phyloP scores from a whole-genome alignment of 345 rosid genomes.

The Pseudoturritis turrita region DNA sequence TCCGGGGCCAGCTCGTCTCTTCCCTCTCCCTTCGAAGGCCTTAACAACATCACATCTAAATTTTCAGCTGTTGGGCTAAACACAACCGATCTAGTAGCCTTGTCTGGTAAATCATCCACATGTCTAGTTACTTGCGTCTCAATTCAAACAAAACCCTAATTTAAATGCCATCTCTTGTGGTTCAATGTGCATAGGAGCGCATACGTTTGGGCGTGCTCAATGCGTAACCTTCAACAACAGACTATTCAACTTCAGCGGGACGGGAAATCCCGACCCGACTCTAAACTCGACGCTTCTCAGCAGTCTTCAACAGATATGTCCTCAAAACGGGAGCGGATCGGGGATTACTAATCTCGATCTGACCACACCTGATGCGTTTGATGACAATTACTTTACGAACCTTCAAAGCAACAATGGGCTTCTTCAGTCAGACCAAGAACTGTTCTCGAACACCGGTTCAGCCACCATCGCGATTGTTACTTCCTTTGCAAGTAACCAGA shows the following conservation, averaged over 20 bases:
- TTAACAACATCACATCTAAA: slow-evolving; percentile 22
- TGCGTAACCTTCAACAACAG: slow-evolving; percentile 37
- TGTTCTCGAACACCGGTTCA: slow-evolving; percentile 48
- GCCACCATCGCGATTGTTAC: slow-evolving; percentile 40
- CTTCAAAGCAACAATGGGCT: slow-evolving; percentile 42
- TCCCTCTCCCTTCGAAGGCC: slow-evolving; percentile 31
- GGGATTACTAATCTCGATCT: slow-evolving; percentile 42
- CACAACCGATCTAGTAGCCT: slow-evolving; percentile 24
- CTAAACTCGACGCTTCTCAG: slow-evolving; percentile 40
- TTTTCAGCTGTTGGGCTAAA: slow-evolving; percentile 29
- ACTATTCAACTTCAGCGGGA: slow-evolving; percentile 42
- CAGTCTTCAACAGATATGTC: slow-evolving; percentile 44
- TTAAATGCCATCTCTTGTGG: not conserved
- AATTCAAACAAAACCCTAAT: not conserved
- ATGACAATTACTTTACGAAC: slow-evolving; percentile 48
- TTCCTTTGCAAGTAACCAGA: slow-evolving; percentile 37
- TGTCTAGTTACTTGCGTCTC: not conserved
- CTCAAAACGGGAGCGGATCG: slow-evolving; percentile 38
- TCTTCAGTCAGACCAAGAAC: slow-evolving; percentile 55
- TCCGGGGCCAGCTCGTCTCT: slow-evolving; percentile 18
- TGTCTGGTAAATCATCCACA: slow-evolving; percentile 24
- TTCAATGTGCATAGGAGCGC: slow-evolving; percentile 42
- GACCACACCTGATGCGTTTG: slow-evolving; percentile 48
- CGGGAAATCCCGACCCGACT: slow-evolving; percentile 46
- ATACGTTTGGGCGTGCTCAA: slow-evolving; percentile 59